Evolutionary conservation across 495 filamentous ascomycete genomes (phyloP).

Genomic region (Daldinia vernicosa): DNA sequence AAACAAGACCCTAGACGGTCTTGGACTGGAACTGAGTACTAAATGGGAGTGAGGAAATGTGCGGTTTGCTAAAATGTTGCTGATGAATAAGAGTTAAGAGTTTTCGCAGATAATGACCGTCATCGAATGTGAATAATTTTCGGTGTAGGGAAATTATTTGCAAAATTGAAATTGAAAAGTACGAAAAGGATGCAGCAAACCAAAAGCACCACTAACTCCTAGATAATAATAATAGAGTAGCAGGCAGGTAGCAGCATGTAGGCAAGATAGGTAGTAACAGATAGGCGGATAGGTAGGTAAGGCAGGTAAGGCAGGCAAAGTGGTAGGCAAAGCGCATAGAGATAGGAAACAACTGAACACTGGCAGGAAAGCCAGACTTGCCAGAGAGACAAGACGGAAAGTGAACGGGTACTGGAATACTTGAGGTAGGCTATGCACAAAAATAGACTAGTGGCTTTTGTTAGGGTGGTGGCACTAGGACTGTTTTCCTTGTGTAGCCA

Average conservation of each 20-base stretch:
- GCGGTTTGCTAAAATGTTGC: conserved; percentile 38
- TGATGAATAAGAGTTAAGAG: conserved; percentile 16
- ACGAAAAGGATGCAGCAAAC: conserved; percentile 34
- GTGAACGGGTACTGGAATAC: conserved; percentile 13
- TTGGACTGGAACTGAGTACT: conserved; percentile 8
- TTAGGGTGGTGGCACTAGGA: conserved; percentile 44
- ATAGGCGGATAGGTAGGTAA: conserved; percentile 21
- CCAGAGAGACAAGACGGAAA: conserved; percentile 15
- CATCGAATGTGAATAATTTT: conserved; percentile 33
- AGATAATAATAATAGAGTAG: conserved; percentile 28
- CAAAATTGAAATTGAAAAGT: conserved; percentile 40
- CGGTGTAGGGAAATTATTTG: conserved; percentile 33
- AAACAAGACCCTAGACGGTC: conserved; percentile 10
- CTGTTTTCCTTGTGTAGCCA: conserved; percentile 43
- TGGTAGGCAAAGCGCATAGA: conserved; percentile 33
- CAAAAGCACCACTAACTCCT: conserved; percentile 25
- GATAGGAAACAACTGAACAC: conserved; percentile 21
- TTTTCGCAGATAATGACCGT: conserved; percentile 29
- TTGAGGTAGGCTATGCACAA: conserved; percentile 31
- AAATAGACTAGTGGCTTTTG: conserved; percentile 25
- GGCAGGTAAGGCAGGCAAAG: neutral
- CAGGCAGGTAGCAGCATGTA: conserved; percentile 8
- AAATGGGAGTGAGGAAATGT: conserved; percentile 12
- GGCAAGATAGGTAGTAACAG: conserved; percentile 6
- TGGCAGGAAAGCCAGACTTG: conserved; percentile 22